phyloP scores from a whole-genome alignment of 148 eudicot species.

The Persicaria tinctoria region DNA sequence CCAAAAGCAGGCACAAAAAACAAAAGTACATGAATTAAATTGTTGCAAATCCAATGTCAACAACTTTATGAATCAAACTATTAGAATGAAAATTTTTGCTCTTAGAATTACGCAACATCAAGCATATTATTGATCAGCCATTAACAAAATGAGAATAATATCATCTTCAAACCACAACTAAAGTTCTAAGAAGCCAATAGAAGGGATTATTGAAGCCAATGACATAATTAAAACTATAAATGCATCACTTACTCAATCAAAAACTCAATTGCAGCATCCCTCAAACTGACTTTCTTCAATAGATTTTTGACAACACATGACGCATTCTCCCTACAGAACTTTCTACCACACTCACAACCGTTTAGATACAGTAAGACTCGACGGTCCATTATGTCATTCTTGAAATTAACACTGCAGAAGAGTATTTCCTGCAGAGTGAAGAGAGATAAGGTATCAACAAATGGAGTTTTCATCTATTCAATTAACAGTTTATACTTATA shows the following conservation, averaged over 20 bases:
- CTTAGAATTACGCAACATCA: not conserved
- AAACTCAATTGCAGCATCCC: conserved; percentile 78
- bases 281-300: conserved; percentile 65
- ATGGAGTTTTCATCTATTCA: not conserved
- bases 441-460: conserved; percentile 10
- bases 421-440: conserved; percentile 69
- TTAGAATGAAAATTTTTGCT: not conserved
- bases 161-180: not conserved
- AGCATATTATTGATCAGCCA: not conserved
- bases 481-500: not conserved
- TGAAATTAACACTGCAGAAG: conserved; percentile 72
- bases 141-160: not conserved
- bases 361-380: conserved; percentile 64
- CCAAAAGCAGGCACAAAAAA: not conserved
- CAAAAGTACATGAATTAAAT: not conserved
- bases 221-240: not conserved
- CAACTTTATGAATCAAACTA: not conserved
- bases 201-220: not conserved
- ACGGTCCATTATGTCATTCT: conserved; percentile 58
- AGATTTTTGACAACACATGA: conserved; percentile 64
- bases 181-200: not conserved
- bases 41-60: not conserved
- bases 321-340: conserved; percentile 71
- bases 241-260: conserved; percentile 60
- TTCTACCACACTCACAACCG: conserved; percentile 78